Conservation (phyloP, 140 eudicot genomes). For the Artemisia princeps region DNA sequence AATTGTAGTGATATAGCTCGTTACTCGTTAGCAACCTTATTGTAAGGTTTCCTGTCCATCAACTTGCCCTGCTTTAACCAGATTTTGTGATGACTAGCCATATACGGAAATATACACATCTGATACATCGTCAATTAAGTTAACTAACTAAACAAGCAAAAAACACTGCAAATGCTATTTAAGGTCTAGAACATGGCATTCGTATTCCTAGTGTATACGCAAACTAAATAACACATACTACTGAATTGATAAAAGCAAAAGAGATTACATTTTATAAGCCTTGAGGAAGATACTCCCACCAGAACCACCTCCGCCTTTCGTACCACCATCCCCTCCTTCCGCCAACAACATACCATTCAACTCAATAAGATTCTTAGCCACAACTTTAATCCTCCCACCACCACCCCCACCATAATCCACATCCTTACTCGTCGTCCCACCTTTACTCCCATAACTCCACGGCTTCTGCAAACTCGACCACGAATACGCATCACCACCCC, state of each 20-base stretch:
- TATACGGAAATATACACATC: background rate
- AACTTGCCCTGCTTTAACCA: slow-evolving; percentile 11
- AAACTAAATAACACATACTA: no score
- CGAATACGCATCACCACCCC: slow-evolving; percentile 97
- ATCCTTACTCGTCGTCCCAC: slow-evolving; percentile 77
- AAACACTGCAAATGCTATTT: background rate
- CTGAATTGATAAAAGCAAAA: slow-evolving; percentile 7
- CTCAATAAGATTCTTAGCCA: slow-evolving; percentile 34
- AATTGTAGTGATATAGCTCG: slow-evolving; percentile 1
- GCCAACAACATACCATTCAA: slow-evolving; percentile 73
- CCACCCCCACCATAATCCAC: slow-evolving; percentile 92
- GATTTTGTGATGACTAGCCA: slow-evolving; percentile 3
- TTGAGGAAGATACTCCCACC: slow-evolving; percentile 86
- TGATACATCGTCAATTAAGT: background rate
- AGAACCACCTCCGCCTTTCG: slow-evolving; percentile 91
- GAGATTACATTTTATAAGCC: slow-evolving; percentile 73
- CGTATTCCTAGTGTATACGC: no score
- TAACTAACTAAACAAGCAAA: slow-evolving; percentile 4
- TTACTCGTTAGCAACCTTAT: background rate
- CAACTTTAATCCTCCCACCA: slow-evolving; percentile 67
- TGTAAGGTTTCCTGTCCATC: background rate
- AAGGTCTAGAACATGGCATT: slow-evolving; percentile 12
- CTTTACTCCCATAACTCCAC: slow-evolving; percentile 87
- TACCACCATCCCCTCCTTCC: slow-evolving; percentile 85
- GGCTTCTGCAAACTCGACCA: slow-evolving; percentile 66